Base-by-base conservation (phyloP, 352 stramenopile species). In the Lagenidium sp. region DNA sequence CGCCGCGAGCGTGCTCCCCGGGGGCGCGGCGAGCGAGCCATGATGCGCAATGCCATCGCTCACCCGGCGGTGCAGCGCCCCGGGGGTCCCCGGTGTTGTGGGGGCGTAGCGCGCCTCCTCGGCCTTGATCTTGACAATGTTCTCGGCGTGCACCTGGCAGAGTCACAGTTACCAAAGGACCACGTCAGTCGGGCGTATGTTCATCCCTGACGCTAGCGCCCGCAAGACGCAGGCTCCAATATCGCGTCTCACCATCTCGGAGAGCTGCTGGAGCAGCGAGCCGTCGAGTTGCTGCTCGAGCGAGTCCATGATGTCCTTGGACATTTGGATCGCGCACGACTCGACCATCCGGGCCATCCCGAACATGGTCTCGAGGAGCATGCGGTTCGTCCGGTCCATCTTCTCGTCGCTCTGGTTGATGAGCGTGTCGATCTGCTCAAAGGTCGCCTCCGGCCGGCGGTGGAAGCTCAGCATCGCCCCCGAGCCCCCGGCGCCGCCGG, bases 271-370 rank as follows among this genome's bases (percentile, higher is more conserved):
- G 7, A 60, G 46, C 41, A 63, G 40, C 19, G 53, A 44, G 35
- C 78, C 78, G 30, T 91, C 78, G 11, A 84, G 58, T 35, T 91
- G 78, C 32, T 69, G 68, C 49, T 88, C 75, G 19, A 91, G 70
- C 15, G 75, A 83, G 45, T 91, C 78, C 68, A 91, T 85, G 42
- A 69, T 63, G 28, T 87, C 78, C 47, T 86, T 91, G 22, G 71
- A 68, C 61, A 85, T 80, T 40, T 91, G 78, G 42, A 91, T 91
- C n/a, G 77, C 68, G 29, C 69, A 78, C 21, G 75, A 78, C 53
- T 91, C 78, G 50, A 91, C 78, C 74, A 88, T 88, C 3, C 78
- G 73, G 16, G 78, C 78, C 78, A 91, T 91, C 12, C 68, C 78
- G 39, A 88, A 85, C 63, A 91, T 66, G 11, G 71, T 85, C 44